Conservation (phyloP, 805 yeast genomes). For the Candida patagonica region DNA sequence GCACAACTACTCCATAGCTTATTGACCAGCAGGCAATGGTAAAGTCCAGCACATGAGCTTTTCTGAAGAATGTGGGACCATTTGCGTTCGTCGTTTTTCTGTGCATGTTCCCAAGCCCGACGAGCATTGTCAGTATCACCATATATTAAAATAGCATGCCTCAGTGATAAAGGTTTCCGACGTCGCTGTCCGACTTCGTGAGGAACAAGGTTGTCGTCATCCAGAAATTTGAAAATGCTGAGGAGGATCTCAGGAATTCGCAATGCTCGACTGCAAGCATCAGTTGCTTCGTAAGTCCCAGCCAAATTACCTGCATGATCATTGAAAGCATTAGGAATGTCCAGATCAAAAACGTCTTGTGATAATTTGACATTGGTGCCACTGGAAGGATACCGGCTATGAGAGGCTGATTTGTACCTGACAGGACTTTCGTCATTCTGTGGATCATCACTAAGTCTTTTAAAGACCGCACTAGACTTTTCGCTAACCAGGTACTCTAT, state of each 20-base stretch:
- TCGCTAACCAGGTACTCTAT: slow-evolving; percentile 3
- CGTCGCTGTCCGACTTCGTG: slow-evolving; percentile 50
- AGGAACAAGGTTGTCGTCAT: slow-evolving; percentile 47
- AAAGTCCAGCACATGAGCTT: slow-evolving; percentile 26
- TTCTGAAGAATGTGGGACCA: slow-evolving; percentile 1
- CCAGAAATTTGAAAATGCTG: slow-evolving; percentile 53
- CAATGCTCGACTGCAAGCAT: slow-evolving; percentile 39
- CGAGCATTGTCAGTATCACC: slow-evolving; percentile 43
- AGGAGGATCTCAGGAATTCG: slow-evolving; percentile 67
- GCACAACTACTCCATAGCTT: slow-evolving; percentile 54
- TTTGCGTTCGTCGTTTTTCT: slow-evolving; percentile 11
- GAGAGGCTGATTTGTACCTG: too few species aligned
- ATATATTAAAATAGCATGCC: slow-evolving; percentile 61
- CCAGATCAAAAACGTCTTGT: slow-evolving; percentile 2
- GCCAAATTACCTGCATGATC: neutral
- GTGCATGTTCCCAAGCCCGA: slow-evolving; percentile 34
- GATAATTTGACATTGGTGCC: neutral
- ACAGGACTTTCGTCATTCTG: neutral
- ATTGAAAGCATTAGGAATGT: neutral
- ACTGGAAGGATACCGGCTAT: neutral
- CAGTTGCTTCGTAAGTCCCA: neutral
- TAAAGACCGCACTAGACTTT: slow-evolving; percentile 1
- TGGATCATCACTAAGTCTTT: neutral
- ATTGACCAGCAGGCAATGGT: slow-evolving; percentile 61
- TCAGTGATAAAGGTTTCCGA: slow-evolving; percentile 57